Evolutionary conservation across 176 grass and related monocot species (phyloP), one percentile per base, ranked within the genome.

Genomic region (Paspalum notatum): DNA sequence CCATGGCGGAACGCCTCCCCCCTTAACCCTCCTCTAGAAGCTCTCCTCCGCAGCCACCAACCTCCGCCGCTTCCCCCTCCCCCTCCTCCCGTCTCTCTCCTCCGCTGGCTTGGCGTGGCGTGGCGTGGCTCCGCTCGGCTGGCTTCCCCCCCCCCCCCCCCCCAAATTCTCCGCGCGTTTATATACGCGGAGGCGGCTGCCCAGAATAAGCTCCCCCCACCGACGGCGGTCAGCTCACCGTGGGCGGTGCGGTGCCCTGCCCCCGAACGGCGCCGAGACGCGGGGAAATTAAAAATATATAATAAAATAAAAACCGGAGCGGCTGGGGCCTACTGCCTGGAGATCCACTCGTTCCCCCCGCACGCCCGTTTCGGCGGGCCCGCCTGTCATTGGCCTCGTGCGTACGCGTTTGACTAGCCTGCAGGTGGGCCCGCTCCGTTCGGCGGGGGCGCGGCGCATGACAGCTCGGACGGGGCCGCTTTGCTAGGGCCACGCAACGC

Each of bases 161-260:
- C 21, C 74, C 27, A 53, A 72, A 72, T 58, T 47, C 60, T 54
- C 48, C 32, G 77, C 32, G 77, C 44, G 69, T 61, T 74, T 88
- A 89, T 85, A 89, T 26, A 47, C 82, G 39, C 62, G 52, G 14
- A 22, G 40, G 53, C 48, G 55, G 63, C 18, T 64, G 64, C 70
- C 87, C 63, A 52, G 71, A 89, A 85, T 76, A 56, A 89, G 42
- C 59, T 45, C 7, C 79, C 83, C 82, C 88, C 88, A 74, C 78
- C 83, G 88, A 60, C 68, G 68, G 24, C 58, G 79, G 83, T 86
- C 3, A 90, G 79, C 83, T 66, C 62, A 85, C 78, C 78, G 32
- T 4, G 26, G 7, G 72, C 53, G 71, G 81, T 88, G 86, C 32
- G 32, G 32, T 32, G 32, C n/a, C n/a, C n/a, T n/a, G n/a, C n/a